phyloP scores from a whole-genome alignment of 768 basidiomycete genomes.

The Lentinus tigrinus region DNA sequence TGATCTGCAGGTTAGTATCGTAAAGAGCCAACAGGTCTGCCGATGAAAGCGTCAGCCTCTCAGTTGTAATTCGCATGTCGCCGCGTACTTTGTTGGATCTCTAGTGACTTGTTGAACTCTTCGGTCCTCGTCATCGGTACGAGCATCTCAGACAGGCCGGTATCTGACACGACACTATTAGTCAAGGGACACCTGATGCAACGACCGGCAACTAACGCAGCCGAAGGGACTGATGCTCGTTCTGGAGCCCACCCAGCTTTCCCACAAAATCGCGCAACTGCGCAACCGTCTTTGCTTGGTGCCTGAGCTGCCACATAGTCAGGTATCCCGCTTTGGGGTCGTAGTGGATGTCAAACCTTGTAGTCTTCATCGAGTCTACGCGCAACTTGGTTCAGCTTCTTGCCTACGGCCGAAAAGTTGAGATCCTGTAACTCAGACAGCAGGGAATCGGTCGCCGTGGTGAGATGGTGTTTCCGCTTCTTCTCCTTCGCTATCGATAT shows the following conservation, averaged over 20 bases:
- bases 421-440: conserved; percentile 83
- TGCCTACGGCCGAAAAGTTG: conserved; percentile 90
- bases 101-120: conserved; percentile 86
- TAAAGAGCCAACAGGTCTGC: conserved; percentile 94
- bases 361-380: conserved; percentile 89
- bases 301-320: conserved; percentile 54
- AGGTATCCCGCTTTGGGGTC: neutral
- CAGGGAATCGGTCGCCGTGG: conserved; percentile 75
- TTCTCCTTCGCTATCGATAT: conserved; percentile 66
- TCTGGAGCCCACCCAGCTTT: conserved; percentile 87
- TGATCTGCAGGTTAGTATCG: conserved; percentile 74
- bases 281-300: conserved; percentile 86
- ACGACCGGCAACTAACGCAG: conserved; percentile 64
- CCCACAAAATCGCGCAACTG: conserved; percentile 96
- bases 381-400: conserved; percentile 76
- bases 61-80: neutral
- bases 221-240: conserved; percentile 84
- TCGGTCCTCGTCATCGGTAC: conserved; percentile 83
- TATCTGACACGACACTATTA: conserved; percentile 54
- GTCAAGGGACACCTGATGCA: conserved; percentile 6
- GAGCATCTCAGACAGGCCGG: conserved; percentile 89
- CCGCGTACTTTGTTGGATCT: conserved; percentile 89
- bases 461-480: conserved; percentile 87
- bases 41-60: neutral
- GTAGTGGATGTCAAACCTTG: conserved; percentile 50